These are phyloP conservation scores for Orbilia oligospora DNA, from an alignment of 2,329 filamentous ascomycete genomes.

Conservation along the genomic window DNA sequence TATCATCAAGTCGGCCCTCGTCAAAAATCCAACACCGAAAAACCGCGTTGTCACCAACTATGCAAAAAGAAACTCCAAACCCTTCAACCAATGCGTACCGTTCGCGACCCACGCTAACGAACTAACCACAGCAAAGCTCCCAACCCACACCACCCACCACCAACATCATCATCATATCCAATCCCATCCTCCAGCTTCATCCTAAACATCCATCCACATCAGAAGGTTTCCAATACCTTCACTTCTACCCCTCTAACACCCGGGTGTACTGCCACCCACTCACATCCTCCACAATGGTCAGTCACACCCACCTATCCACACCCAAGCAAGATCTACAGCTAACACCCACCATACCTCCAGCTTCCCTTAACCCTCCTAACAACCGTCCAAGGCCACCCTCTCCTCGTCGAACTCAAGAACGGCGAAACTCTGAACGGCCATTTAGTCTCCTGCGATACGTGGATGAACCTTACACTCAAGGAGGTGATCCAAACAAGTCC, in stretches of 20 bases:
- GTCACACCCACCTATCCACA: neutral
- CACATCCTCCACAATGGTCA: slow-evolving; percentile 30
- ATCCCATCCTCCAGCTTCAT: neutral
- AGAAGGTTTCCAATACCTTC: neutral
- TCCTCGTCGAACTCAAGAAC: slow-evolving; percentile 97
- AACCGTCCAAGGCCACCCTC: slow-evolving; percentile 95
- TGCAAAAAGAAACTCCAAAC: too few species aligned
- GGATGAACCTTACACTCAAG: slow-evolving; percentile 99
- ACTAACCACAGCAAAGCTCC: neutral
- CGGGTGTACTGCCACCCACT: slow-evolving; percentile 6
- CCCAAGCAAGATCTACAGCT: neutral
- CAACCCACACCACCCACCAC: neutral
- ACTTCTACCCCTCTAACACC: slow-evolving; percentile 1
- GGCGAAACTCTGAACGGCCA: slow-evolving; percentile 98
- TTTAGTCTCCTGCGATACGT: slow-evolving; percentile 96
- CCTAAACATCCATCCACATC: neutral
- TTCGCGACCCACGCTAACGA: slow-evolving; percentile 3
- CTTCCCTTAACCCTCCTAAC: slow-evolving; percentile 86
- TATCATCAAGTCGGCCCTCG: too few species aligned
- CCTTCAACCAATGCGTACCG: neutral
- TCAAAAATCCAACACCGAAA: neutral
- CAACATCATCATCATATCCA: neutral
- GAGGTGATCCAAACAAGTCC: slow-evolving; percentile 97
- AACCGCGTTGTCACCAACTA: slow-evolving; percentile 11
- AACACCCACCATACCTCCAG: slow-evolving; percentile 67